Evolutionary conservation across 2,329 filamentous ascomycete genomes (phyloP), one percentile per base, ranked within the genome.

Genomic region (Colletotrichum sp.): DNA sequence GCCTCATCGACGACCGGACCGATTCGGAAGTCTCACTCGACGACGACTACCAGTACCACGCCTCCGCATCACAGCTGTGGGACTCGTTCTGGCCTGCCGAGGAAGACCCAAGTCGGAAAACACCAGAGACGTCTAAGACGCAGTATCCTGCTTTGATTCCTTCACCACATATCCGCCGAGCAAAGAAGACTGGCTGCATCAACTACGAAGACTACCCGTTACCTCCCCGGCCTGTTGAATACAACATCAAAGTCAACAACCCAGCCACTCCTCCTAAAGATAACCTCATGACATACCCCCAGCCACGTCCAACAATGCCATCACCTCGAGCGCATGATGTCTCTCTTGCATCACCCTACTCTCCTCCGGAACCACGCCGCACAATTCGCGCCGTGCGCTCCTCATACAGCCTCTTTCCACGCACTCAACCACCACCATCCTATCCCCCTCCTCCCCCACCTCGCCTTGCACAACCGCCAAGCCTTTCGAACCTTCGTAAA

Each of bases 1-100:
- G 87, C 32, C 85, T 90, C 80, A 85, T 89, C 18, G 89, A 91
- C 77, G 87, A 90, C 78, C 86, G 86, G 7, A 84, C 84, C 8
- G 89, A 90, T 78, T 90, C 89, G 6, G 89, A 91, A 68, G 80
- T 83, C 21, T 91, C 89, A 7, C 78, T 83, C 36, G 89, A 91
- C 24, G 89, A 90, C 57, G 89, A 90, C 78, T 86, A 86, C 72
- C 86, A 88, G 75, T 88, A 89, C 77, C 86, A 88, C 71, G 80
- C 85, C 24, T 85, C 88, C 36, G 84, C 85, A 7, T 81, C 85
- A 30, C 86, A 89, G 78, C 80, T 90, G 4, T 91, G 89, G 89
- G 87, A 90, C 79, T 88, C 83, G 69, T 91, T 90, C 79, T 90
- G 88, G 89, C 83, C 78, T 12, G 78, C 44, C 12, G 72, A 75